A percentile compares a stretch with the other conserved stretches of the same genome.
Conservation (phyloP, 306 rosid species). For the Crataegus laevigata region DNA sequence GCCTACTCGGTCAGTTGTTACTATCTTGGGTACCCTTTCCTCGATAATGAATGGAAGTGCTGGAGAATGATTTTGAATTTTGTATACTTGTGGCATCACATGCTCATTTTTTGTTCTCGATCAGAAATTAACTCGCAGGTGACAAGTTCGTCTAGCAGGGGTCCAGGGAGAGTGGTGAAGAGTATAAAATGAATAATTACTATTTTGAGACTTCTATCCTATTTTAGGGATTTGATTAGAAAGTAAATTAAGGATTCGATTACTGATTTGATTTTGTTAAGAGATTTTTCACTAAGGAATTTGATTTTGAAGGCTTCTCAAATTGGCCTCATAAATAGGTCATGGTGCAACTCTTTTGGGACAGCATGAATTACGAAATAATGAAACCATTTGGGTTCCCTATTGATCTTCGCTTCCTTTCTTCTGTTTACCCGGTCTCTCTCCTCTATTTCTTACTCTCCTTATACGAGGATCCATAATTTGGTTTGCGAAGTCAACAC, state of each 20-base stretch:
- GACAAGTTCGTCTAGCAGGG: not conserved
- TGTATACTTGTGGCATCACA: not conserved
- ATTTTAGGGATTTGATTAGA: not conserved
- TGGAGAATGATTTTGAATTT: not conserved
- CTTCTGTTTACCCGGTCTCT: not conserved
- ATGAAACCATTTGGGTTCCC: not conserved
- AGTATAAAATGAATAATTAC: not conserved
- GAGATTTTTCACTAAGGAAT: not conserved
- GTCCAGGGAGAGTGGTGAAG: not conserved
- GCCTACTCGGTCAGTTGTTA: not conserved
- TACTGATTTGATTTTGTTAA: not conserved
- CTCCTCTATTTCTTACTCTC: not conserved
- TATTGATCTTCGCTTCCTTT: not conserved
- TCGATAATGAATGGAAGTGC: not conserved
- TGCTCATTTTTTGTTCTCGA: not conserved
- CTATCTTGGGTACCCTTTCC: not conserved
- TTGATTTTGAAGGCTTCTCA: not conserved
- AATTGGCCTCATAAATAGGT: not conserved
- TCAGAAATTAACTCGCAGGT: not conserved
- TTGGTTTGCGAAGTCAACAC: not conserved
- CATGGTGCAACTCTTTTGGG: not conserved
- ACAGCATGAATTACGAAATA: not conserved
- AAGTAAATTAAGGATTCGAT: not conserved
- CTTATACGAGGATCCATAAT: not conserved
- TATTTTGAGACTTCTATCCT: not conserved